These are phyloP conservation scores for Tagetes patula DNA, from an alignment of 129 eudicot genomes.

Conservation along the genomic window DNA sequence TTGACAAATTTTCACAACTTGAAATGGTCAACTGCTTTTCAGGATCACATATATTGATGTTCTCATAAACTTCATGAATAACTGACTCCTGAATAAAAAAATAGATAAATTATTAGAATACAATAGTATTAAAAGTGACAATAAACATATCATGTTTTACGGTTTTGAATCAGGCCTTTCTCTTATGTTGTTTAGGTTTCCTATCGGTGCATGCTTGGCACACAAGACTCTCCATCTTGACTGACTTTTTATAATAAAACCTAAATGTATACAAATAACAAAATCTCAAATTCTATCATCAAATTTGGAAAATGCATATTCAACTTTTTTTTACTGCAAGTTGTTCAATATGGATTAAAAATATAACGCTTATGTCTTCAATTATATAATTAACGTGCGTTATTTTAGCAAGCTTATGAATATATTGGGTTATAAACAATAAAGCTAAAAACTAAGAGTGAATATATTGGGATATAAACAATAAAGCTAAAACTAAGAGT, in stretches of 20 bases:
- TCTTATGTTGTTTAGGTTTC: neutral
- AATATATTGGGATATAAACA: no score
- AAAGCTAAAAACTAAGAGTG: no score
- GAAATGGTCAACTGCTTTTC: neutral
- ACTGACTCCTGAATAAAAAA: slow-evolving; percentile 47
- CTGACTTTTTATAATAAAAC: neutral
- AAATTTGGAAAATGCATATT: neutral
- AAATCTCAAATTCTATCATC: neutral
- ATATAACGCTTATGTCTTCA: neutral
- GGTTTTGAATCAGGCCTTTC: no score
- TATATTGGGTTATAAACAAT: no score
- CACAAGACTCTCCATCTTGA: no score
- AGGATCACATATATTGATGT: neutral
- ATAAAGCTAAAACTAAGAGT: no score
- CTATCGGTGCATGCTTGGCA: neutral
- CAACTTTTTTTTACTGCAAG: neutral
- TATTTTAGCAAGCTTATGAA: no score
- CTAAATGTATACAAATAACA: neutral
- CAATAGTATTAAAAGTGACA: neutral
- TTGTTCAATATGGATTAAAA: neutral
- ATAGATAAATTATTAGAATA: neutral
- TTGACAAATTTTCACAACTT: slow-evolving; percentile 35
- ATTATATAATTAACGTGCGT: neutral
- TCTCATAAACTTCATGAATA: neutral
- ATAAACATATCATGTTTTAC: neutral